Evolutionary conservation across 2,329 filamentous ascomycete species (phyloP).

Genomic region (Epichloe elymi): DNA sequence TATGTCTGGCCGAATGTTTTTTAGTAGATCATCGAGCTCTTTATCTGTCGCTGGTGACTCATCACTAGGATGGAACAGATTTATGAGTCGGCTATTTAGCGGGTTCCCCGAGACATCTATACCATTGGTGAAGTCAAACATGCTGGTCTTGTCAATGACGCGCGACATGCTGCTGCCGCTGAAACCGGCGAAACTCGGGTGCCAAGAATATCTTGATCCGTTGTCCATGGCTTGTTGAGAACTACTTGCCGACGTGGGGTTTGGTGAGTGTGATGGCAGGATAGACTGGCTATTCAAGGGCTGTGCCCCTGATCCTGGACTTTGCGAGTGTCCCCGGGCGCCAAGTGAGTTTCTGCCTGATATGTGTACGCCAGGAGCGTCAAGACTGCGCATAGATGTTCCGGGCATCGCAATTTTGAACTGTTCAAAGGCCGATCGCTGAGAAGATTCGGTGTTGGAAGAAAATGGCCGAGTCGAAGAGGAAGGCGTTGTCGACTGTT

Average conservation of each 20-base stretch:
- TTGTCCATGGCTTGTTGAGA: background rate
- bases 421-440: constrained; percentile 11
- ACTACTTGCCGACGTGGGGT: background rate
- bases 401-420: background rate
- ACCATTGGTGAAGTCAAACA: constrained; percentile 23
- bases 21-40: constrained; percentile 58
- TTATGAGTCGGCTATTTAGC: constrained; percentile 19
- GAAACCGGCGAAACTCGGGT: background rate
- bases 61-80: constrained; percentile 21
- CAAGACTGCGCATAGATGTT: background rate
- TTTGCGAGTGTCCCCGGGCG: background rate
- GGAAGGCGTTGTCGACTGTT: background rate
- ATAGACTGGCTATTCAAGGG: background rate
- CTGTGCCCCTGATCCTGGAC: background rate
- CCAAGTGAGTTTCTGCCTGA: background rate
- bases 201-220: background rate
- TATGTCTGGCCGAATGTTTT: constrained; percentile 63
- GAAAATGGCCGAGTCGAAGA: background rate
- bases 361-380: background rate
- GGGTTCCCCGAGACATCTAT: constrained; percentile 26
- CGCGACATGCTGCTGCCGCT: constrained; percentile 14
- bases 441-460: background rate
- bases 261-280: background rate
- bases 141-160: constrained; percentile 25
- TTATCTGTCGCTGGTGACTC: constrained; percentile 33